Evolutionary conservation across 2,329 filamentous ascomycete species (phyloP).

Genomic region (Epichloe aotearoae): DNA sequence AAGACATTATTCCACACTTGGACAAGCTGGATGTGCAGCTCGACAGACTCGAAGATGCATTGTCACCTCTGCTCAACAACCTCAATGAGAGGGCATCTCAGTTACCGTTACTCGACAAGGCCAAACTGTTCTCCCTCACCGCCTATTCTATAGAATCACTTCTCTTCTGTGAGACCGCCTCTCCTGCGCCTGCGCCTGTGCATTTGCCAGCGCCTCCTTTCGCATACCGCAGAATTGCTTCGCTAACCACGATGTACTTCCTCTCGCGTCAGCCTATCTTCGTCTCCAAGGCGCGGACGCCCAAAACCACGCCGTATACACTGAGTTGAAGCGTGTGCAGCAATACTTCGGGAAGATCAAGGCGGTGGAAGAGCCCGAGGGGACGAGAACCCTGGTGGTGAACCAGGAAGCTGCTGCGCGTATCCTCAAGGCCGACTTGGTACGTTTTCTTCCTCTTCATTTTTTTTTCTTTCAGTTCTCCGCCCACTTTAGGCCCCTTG

Average conservation of each 20-base stretch:
- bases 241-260: not conserved
- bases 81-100: constrained; percentile 59
- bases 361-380: constrained; percentile 49
- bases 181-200: not conserved
- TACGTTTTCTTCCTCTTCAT: constrained; percentile 23
- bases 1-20: constrained; percentile 52
- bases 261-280: constrained; percentile 45
- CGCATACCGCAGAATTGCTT: no score
- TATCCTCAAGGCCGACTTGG: constrained; percentile 71
- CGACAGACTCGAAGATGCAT: constrained; percentile 60
- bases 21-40: constrained; percentile 66
- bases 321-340: constrained; percentile 73
- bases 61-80: constrained; percentile 59
- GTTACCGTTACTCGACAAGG: constrained; percentile 84
- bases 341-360: constrained; percentile 93
- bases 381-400: constrained; percentile 39
- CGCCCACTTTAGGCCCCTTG: no score
- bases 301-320: constrained; percentile 74
- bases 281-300: constrained; percentile 67
- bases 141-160: constrained; percentile 86
- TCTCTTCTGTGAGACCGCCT: constrained; percentile 55
- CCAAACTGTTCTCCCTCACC: constrained; percentile 79
- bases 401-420: constrained; percentile 68
- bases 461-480: not conserved
- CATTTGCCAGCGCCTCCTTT: not conserved